Evolutionary conservation across 495 filamentous ascomycete genomes (phyloP).

Genomic region (Rostrohypoxylon terebratum): DNA sequence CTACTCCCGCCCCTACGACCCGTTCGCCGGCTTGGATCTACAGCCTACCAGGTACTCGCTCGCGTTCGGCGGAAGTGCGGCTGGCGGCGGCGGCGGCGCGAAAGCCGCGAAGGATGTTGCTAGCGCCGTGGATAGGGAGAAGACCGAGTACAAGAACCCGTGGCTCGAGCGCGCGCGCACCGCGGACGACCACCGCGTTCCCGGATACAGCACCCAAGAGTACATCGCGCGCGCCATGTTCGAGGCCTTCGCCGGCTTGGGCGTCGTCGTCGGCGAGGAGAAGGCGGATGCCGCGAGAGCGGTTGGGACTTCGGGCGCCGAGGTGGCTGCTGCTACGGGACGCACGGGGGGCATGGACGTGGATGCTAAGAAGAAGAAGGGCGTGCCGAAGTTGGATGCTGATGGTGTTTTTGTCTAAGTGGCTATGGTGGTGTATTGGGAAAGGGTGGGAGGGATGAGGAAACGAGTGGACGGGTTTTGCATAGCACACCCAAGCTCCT

Average conservation of each 20-base stretch:
- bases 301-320: slow-evolving; percentile 52
- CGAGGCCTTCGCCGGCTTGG: slow-evolving; percentile 91
- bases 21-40: slow-evolving; percentile 80
- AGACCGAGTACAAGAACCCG: slow-evolving; percentile 66
- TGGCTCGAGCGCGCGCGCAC: slow-evolving; percentile 73
- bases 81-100: slow-evolving; percentile 31
- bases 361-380: no score
- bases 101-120: neutral
- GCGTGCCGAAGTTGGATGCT: slow-evolving; percentile 53
- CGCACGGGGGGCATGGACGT: slow-evolving; percentile 5
- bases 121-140: no score
- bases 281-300: slow-evolving; percentile 56
- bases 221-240: slow-evolving; percentile 83
- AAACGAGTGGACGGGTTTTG: neutral
- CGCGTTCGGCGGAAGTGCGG: neutral
- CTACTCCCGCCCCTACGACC: slow-evolving; percentile 78
- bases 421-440: neutral
- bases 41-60: slow-evolving; percentile 71
- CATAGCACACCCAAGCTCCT: neutral
- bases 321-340: slow-evolving; percentile 52
- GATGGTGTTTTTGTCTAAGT: slow-evolving; percentile 57
- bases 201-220: slow-evolving; percentile 84
- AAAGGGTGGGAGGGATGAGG: neutral
- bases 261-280: slow-evolving; percentile 84
- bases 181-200: slow-evolving; percentile 71